phyloP scores from a whole-genome alignment of 306 rosid genomes.

The Rosa rugosa region DNA sequence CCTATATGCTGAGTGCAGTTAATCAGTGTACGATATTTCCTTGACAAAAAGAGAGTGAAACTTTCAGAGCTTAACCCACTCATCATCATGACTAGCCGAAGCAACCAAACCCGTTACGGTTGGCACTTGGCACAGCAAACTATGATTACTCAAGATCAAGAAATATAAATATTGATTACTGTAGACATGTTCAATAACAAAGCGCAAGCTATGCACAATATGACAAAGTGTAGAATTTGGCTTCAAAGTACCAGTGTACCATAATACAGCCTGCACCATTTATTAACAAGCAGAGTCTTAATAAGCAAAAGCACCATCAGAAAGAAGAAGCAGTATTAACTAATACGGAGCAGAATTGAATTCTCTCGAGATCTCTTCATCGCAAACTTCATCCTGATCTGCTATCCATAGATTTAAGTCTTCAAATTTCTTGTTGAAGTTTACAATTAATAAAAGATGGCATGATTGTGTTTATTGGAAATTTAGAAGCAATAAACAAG shows the following conservation, averaged over 20 bases:
- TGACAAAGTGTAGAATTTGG: constrained; percentile 45
- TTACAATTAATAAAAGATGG: too few species aligned
- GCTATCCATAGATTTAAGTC: too few species aligned
- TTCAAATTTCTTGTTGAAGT: too few species aligned
- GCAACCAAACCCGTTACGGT: constrained; percentile 73
- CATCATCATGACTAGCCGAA: constrained; percentile 81
- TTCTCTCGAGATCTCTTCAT: neutral
- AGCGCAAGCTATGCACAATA: neutral
- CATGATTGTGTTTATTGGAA: too few species aligned
- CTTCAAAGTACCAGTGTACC: constrained; percentile 72
- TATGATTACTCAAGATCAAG: too few species aligned
- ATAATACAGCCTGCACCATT: constrained; percentile 75
- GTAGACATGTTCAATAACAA: neutral
- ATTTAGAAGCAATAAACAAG: too few species aligned
- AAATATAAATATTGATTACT: neutral
- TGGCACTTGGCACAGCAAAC: constrained; percentile 77
- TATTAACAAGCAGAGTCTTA: constrained; percentile 11
- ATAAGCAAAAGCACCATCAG: neutral
- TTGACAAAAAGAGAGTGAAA: constrained; percentile 20
- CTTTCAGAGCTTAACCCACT: constrained; percentile 85
- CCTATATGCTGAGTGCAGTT: constrained; percentile 26
- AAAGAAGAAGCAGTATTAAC: constrained; percentile 25
- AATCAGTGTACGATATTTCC: constrained; percentile 12
- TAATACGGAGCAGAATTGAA: constrained; percentile 3
- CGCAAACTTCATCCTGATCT: neutral